Base-by-base conservation (phyloP, 2,329 filamentous ascomycete species). In the Phialocephala sp. region DNA sequence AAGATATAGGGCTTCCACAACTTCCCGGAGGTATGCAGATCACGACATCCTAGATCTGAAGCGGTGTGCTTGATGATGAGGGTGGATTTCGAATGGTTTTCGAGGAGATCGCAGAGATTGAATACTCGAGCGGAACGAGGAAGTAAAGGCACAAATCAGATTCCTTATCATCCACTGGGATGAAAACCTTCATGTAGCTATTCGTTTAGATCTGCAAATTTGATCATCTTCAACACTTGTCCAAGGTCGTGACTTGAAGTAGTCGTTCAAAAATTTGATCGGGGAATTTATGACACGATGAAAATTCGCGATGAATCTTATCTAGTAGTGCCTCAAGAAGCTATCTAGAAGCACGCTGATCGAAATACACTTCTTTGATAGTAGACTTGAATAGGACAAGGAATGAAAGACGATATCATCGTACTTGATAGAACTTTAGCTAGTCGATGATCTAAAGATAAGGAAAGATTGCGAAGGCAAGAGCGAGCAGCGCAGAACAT, bases 1-100 rank as follows among this genome's bases (percentile, higher is more conserved):
- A 18, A 32, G 27, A 12, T 52, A 35, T 8, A 54, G 50, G 24
- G 50, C 50, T 54, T 18, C 50, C 50, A 15, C 22, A 27, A 35
- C 50, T 32, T 18, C 50, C 50, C 2, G 50, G 50, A 32, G 50
- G 50, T n/a, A 54, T 54, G 50, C 24, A 54, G 9, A 14, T 54
- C 14, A 54, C 50, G 24, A 22, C 45, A 24, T 4, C 45, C 2
- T 45, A 45, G 43, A 41, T 47, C 22, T 5, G 8, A 32, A 32
- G 11, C 4, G 47, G 3, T 24, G 20, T 22, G 9, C 6, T 20
- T 32, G 27, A 32, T 32, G 27, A 6, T 3, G 27, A 32, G 27
- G 27, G 6, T 32, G 27, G 27, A 6, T 32, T 3, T 32, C 6
- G 27, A 32, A 32, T 6, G 43, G 43, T 4, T 47, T 22, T n/a